Evolutionary conservation across 129 eudicot species (phyloP), one percentile per base, ranked within the genome.

Genomic region (Ambrosia artemisiifolia): DNA sequence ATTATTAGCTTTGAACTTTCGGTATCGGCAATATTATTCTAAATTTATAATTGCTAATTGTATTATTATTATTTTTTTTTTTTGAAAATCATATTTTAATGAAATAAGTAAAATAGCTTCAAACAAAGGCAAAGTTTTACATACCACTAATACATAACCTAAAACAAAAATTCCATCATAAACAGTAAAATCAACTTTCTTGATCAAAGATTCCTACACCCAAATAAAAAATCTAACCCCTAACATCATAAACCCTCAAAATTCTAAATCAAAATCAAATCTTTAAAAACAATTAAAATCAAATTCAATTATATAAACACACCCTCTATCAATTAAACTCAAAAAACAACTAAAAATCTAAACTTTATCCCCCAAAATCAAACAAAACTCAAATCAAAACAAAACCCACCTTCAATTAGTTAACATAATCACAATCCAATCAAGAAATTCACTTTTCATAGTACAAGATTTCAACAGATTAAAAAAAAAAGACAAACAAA

Each of bases 31-130:
- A 55, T 3, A 55, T 57, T 36, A 57, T 24, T 57, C 38, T 28
- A n/a, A 57, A 11, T 1, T 24, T 56, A 35, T 24, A 57, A 28
- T 1, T 57, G 17, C 62, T 9, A 55, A 20, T 9, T 19, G 3
- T 9, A 55, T 20, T 20, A 55, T 24, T 24, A 0, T 24, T 24
- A 0, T 24, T 24, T 24, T 24, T 24, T 24, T 24, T 24, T 24
- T 24, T 24, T 24, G 28, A 24, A 24, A 24, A 24, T 24, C 28
- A 24, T 14, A 24, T 34, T 53, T 6, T 10, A 50, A 24, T 50
- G 57, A 50, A 44, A 46, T 48, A 63, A n/a, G 40, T 48, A 49
- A 34, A 67, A 67, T 68, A 56, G 73, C 67, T 62, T 77, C 76
- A 62, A 63, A 34, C 44, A 48, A 70, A 50, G 56, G 56, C 59